Conservation (phyloP, 345 rosid species). For the Murraya paniculata region DNA sequence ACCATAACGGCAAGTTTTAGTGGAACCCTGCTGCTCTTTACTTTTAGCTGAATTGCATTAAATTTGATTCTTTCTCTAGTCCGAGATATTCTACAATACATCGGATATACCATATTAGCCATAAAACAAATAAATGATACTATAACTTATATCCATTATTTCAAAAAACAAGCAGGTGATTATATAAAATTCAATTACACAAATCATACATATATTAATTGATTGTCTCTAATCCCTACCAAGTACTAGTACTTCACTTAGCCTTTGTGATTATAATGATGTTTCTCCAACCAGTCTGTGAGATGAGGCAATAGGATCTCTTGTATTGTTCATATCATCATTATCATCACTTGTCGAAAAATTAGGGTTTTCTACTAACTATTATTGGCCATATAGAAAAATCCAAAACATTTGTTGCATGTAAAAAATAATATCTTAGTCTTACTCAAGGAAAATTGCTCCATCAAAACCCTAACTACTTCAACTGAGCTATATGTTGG, state of each 20-base stretch:
- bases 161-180: no score
- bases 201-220: no score
- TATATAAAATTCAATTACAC: no score
- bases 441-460: not conserved
- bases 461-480: slow-evolving; percentile 8
- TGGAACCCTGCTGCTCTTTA: slow-evolving; percentile 6
- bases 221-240: not conserved
- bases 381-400: not conserved
- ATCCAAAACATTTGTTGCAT: slow-evolving; percentile 7
- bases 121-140: no score
- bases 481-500: not conserved
- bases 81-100: not conserved
- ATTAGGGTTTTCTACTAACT: not conserved
- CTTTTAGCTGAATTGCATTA: slow-evolving; percentile 12
- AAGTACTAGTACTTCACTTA: not conserved
- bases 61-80: not conserved
- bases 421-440: not conserved
- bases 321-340: not conserved
- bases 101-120: rapidly evolving
- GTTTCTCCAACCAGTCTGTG: slow-evolving; percentile 4
- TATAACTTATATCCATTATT: no score
- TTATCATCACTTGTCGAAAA: not conserved
- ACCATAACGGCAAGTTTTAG: not conserved
- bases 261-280: not conserved
- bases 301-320: not conserved